These are phyloP conservation scores for Tylopilus plumbeoviolaceoides DNA, from an alignment of 768 basidiomycete species.

Conservation along the genomic window DNA sequence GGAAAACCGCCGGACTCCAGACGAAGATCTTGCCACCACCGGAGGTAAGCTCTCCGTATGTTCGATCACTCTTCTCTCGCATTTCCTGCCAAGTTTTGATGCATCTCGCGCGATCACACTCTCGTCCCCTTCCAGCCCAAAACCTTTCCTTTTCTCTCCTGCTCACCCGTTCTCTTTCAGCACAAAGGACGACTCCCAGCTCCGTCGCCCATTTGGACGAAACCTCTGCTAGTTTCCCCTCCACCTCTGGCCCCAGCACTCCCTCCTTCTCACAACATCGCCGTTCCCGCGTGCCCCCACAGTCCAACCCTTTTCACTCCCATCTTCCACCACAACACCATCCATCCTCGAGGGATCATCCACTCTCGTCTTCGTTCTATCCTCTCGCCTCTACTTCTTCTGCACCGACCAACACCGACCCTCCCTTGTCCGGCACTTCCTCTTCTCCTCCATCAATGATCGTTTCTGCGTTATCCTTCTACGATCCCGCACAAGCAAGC, in stretches of 20 bases:
- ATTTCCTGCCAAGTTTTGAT: constrained; percentile 6
- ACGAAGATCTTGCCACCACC: constrained; percentile 15
- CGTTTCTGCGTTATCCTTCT: constrained; percentile 50
- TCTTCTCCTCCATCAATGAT: constrained; percentile 40
- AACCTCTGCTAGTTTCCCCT: background rate
- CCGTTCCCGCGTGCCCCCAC: background rate
- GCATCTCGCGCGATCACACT: constrained; percentile 15
- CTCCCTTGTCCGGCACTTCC: background rate
- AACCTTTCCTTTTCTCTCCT: background rate
- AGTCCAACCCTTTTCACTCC: background rate
- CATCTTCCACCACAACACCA: background rate
- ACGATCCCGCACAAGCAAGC: constrained; percentile 42
- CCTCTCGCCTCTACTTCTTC: background rate
- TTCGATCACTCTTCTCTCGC: constrained; percentile 9
- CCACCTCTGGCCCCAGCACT: background rate
- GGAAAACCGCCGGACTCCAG: constrained; percentile 18
- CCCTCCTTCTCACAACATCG: background rate
- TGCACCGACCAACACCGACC: background rate
- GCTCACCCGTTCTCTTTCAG: constrained; percentile 10
- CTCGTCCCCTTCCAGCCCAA: background rate
- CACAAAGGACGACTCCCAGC: constrained; percentile 1
- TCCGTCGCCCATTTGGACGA: background rate
- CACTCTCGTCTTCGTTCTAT: background rate
- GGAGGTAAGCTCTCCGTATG: constrained; percentile 27
- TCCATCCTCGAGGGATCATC: background rate